Conservation (phyloP, 306 rosid genomes). For the Begonia loranthoides region DNA sequence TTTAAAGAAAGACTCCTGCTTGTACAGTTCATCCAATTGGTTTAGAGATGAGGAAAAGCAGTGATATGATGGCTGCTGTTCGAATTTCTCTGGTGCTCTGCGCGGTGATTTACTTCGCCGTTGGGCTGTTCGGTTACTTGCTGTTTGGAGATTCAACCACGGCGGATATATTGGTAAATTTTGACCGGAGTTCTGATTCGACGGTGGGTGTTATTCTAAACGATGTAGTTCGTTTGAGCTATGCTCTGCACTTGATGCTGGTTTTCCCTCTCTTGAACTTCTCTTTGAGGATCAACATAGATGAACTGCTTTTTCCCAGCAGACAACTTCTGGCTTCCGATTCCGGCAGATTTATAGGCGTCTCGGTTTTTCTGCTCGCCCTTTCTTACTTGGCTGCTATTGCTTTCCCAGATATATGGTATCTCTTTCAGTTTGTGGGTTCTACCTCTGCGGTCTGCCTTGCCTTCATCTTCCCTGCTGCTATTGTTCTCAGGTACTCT, state of each 20-base stretch:
- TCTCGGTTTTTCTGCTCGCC: slow-evolving; percentile 35
- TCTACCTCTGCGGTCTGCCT: slow-evolving; percentile 73
- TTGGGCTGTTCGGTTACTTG: slow-evolving; percentile 80
- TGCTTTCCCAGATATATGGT: slow-evolving; percentile 82
- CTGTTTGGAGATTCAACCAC: slow-evolving; percentile 71
- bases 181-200: slow-evolving; percentile 46
- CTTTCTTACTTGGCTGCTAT: slow-evolving; percentile 69
- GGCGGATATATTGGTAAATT: slow-evolving; percentile 70
- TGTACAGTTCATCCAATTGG: slow-evolving; percentile 83
- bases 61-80: slow-evolving; percentile 62
- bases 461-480: slow-evolving; percentile 79
- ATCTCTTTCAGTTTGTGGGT: slow-evolving; percentile 75
- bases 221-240: slow-evolving; percentile 60
- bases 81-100: slow-evolving; percentile 56
- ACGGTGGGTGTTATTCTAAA: slow-evolving; percentile 47
- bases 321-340: slow-evolving; percentile 39
- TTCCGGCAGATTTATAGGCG: slow-evolving; percentile 47
- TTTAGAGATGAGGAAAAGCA: slow-evolving; percentile 56
- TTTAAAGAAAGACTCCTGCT: not conserved
- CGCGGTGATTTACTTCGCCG: slow-evolving; percentile 44
- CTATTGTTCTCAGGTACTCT: slow-evolving; percentile 59
- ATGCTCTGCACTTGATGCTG: slow-evolving; percentile 74
- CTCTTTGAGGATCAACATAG: slow-evolving; percentile 68
- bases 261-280: slow-evolving; percentile 80
- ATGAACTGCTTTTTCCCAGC: slow-evolving; percentile 61